Conservation (phyloP, 2,329 filamentous ascomycete genomes). For the Thelonectria rubi region DNA sequence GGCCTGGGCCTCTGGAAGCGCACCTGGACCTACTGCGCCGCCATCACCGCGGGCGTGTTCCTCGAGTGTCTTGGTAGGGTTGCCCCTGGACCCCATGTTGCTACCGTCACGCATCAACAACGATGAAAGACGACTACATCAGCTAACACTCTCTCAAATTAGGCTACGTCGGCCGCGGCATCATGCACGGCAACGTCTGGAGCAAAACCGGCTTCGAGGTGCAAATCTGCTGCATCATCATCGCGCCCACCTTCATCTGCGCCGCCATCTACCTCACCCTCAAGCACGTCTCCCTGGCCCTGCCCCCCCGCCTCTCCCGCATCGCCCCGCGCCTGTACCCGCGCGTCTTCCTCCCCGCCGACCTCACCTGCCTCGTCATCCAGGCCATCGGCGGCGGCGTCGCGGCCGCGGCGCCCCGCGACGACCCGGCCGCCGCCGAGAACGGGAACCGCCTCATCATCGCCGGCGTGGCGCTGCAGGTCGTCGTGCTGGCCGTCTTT, state of each 20-base stretch:
- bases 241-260: slow-evolving; percentile 68
- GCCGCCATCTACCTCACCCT: slow-evolving; percentile 71
- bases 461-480: slow-evolving; percentile 63
- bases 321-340: slow-evolving; percentile 62
- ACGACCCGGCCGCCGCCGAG: slow-evolving; percentile 51
- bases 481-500: slow-evolving; percentile 58
- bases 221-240: slow-evolving; percentile 67
- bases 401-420: slow-evolving; percentile 57
- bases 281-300: slow-evolving; percentile 63
- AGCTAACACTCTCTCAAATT: neutral
- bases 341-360: slow-evolving; percentile 66
- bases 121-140: neutral
- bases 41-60: slow-evolving; percentile 58
- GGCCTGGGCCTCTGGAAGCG: slow-evolving; percentile 57
- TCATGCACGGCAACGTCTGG: slow-evolving; percentile 64
- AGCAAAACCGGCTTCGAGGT: slow-evolving; percentile 63
- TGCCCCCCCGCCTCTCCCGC: slow-evolving; percentile 61
- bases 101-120: neutral
- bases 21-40: slow-evolving; percentile 64
- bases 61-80: slow-evolving; percentile 60
- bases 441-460: slow-evolving; percentile 62
- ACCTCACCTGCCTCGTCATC: slow-evolving; percentile 65
- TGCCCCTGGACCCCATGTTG: neutral
- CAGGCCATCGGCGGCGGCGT: slow-evolving; percentile 67
- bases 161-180: slow-evolving; percentile 64